phyloP scores from a whole-genome alignment of 1,284 basidiomycete genomes.

The Ceratobasidium sp. region DNA sequence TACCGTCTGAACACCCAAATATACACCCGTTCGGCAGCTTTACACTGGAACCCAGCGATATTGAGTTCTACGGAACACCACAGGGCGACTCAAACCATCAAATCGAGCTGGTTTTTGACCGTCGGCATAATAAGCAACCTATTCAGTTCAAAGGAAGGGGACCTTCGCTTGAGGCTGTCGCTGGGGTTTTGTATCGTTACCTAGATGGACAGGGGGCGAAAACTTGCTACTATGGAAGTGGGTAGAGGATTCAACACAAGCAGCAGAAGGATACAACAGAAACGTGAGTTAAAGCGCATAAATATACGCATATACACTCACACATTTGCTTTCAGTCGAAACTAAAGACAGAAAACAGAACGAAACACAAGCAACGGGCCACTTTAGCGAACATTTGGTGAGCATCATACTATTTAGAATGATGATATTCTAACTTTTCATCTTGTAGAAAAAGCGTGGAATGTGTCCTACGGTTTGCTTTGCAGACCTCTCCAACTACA shows the following conservation, averaged over 20 bases:
- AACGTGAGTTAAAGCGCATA: neutral
- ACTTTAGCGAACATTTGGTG: no score
- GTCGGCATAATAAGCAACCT: neutral
- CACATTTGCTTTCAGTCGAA: neutral
- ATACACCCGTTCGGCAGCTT: conserved; percentile 13
- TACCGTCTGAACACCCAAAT: conserved; percentile 18
- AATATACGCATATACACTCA: neutral
- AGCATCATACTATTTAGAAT: no score
- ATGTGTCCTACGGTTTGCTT: no score
- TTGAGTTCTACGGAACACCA: conserved; percentile 18
- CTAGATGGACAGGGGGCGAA: conserved; percentile 8
- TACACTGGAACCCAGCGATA: neutral
- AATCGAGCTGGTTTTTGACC: conserved; percentile 19
- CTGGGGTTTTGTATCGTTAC: conserved; percentile 1
- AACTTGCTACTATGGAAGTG: conserved; percentile 28
- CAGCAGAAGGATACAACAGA: neutral
- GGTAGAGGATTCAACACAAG: conserved; percentile 20
- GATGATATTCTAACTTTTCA: no score
- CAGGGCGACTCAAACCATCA: conserved; percentile 16
- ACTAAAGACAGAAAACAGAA: neutral
- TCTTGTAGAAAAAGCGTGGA: no score
- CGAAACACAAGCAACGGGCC: neutral
- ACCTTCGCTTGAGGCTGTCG: conserved; percentile 15
- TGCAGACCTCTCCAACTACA: no score
- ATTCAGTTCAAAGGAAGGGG: conserved; percentile 17